A percentile compares a stretch with the other conserved stretches of the same genome.
phyloP scores from a whole-genome alignment of 1,139 yeast genomes.

The Groenewaldozyma auringiensis region DNA sequence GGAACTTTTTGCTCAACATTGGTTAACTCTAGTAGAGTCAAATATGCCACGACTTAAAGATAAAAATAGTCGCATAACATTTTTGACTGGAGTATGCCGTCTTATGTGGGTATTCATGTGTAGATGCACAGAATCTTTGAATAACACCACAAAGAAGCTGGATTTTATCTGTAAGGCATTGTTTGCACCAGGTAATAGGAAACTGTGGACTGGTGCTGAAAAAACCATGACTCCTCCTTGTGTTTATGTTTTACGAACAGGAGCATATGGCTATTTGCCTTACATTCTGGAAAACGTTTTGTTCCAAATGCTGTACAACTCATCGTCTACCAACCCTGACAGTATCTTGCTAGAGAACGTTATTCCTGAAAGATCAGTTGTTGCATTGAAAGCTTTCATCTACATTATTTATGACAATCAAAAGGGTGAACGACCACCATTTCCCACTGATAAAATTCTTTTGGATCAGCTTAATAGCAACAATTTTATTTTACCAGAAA shows the following conservation, averaged over 20 bases:
- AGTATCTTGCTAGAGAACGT: constrained; percentile 44
- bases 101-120: constrained; percentile 84
- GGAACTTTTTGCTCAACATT: constrained; percentile 63
- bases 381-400: constrained; percentile 66
- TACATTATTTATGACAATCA: constrained; percentile 58
- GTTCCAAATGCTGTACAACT: constrained; percentile 38
- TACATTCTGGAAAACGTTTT: constrained; percentile 72
- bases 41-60: constrained; percentile 42
- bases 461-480: constrained; percentile 4
- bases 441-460: constrained; percentile 45
- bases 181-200: constrained; percentile 39
- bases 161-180: constrained; percentile 51
- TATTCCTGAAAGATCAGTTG: constrained; percentile 60
- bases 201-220: constrained; percentile 60
- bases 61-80: constrained; percentile 34
- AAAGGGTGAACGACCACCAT: constrained; percentile 54
- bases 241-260: constrained; percentile 62
- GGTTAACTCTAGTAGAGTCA: constrained; percentile 63
- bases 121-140: constrained; percentile 80
- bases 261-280: constrained; percentile 74
- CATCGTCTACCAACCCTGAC: constrained; percentile 40
- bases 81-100: constrained; percentile 61
- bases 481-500: constrained; percentile 8
- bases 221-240: constrained; percentile 53
- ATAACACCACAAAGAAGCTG: constrained; percentile 69